These are phyloP conservation scores for Ampelocalamus luodianensis DNA, from an alignment of 176 grass and related monocot species.

Conservation along the genomic window DNA sequence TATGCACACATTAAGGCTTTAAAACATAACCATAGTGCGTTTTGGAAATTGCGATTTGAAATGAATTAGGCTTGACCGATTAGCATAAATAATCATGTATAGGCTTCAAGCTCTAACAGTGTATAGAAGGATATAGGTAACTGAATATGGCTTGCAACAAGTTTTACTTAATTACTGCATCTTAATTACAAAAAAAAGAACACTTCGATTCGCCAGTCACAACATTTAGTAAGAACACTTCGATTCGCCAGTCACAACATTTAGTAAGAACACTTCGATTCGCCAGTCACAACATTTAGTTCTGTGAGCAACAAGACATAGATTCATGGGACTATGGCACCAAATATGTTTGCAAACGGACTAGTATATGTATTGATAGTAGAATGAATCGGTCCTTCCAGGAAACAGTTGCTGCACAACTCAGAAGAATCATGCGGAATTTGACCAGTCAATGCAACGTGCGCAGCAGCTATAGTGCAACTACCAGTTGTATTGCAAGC, in stretches of 20 bases:
- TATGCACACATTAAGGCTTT: neutral
- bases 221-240: constrained; percentile 9
- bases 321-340: neutral
- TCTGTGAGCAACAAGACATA: neutral
- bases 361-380: constrained; percentile 23
- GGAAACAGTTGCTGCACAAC: constrained; percentile 37
- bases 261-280: neutral
- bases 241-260: neutral
- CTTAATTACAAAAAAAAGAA: neutral
- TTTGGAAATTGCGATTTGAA: neutral
- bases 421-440: constrained; percentile 38
- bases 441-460: constrained; percentile 64
- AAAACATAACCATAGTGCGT: constrained; percentile 4
- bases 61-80: constrained; percentile 25
- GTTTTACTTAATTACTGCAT: neutral
- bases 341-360: constrained; percentile 2
- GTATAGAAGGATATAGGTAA: constrained; percentile 13
- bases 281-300: neutral
- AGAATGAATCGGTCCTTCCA: constrained; percentile 20
- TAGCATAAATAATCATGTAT: constrained; percentile 23
- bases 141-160: constrained; percentile 5
- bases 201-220: neutral
- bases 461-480: constrained; percentile 37
- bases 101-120: neutral
- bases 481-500: constrained; percentile 30